phyloP scores from a whole-genome alignment of 148 eudicot genomes.

The Chenopodium formosanum region DNA sequence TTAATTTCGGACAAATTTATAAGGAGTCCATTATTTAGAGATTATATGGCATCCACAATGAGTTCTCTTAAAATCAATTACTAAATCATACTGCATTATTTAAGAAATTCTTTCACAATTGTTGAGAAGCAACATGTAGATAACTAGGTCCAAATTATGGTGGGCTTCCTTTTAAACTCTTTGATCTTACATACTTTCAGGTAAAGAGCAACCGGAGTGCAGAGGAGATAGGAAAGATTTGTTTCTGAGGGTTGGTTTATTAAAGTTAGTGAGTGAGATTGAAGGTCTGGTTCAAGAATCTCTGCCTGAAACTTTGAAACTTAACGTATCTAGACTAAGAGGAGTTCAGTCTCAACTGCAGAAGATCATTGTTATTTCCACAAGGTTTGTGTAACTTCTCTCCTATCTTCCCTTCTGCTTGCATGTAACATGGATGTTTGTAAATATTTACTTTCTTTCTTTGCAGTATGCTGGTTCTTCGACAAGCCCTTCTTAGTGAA shows the following conservation, averaged over 20 bases:
- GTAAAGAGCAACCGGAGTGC: constrained; percentile 48
- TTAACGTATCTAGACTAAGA: constrained; percentile 49
- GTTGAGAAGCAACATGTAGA: background rate
- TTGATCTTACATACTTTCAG: constrained; percentile 19
- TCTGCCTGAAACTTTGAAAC: constrained; percentile 52
- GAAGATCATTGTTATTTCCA: constrained; percentile 47
- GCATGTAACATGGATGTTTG: background rate
- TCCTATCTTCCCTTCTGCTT: background rate
- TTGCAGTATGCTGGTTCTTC: constrained; percentile 55
- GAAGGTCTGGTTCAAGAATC: constrained; percentile 42
- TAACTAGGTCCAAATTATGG: background rate
- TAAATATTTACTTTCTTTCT: background rate
- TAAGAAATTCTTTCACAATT: background rate
- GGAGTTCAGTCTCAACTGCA: constrained; percentile 46
- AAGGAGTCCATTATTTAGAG: background rate
- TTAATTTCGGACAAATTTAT: background rate
- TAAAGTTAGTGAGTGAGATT: constrained; percentile 46
- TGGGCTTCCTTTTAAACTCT: background rate
- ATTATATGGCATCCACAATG: background rate
- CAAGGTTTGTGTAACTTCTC: constrained; percentile 39
- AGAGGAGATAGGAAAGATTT: constrained; percentile 49
- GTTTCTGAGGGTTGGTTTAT: constrained; percentile 42
- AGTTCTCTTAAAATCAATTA: background rate
- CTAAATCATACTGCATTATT: background rate
- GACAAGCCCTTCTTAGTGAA: constrained; percentile 48